Conservation (phyloP, 1,139 yeast genomes). For the Hyphopichia khmerensis region DNA sequence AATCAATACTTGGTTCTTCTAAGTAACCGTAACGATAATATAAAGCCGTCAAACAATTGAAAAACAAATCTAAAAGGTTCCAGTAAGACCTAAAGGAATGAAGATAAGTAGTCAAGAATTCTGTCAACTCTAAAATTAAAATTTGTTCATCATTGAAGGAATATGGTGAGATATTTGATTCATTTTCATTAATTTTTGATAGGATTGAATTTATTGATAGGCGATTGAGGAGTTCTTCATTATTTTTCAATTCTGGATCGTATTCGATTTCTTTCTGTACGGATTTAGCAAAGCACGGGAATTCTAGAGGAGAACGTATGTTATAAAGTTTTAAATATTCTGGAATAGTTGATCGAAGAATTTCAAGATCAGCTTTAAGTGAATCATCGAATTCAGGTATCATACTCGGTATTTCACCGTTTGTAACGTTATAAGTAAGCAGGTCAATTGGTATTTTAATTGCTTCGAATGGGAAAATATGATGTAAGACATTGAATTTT, state of each 20-base stretch:
- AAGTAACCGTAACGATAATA: neutral
- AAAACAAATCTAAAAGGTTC: neutral
- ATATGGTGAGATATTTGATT: constrained; percentile 12
- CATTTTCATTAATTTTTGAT: constrained; percentile 6
- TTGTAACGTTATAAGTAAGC: too few relatives aligned
- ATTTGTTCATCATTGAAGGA: constrained; percentile 17
- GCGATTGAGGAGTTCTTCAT: neutral
- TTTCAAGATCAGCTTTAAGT: too few relatives aligned
- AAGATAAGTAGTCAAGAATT: constrained; percentile 14
- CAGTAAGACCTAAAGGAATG: neutral
- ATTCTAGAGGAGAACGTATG: neutral
- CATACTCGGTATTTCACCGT: too few relatives aligned
- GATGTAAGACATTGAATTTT: too few relatives aligned
- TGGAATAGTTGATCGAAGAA: neutral
- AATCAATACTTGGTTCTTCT: too few relatives aligned
- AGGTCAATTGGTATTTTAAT: too few relatives aligned
- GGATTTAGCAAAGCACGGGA: neutral
- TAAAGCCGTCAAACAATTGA: neutral
- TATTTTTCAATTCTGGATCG: neutral
- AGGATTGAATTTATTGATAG: neutral
- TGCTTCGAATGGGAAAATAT: too few relatives aligned
- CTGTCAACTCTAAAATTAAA: constrained; percentile 16
- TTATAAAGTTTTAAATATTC: neutral
- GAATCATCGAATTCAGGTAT: too few relatives aligned
- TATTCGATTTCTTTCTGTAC: constrained; percentile 1